Conservation (phyloP, 2,329 filamentous ascomycete species). For the Gliomastix tumulicola region DNA sequence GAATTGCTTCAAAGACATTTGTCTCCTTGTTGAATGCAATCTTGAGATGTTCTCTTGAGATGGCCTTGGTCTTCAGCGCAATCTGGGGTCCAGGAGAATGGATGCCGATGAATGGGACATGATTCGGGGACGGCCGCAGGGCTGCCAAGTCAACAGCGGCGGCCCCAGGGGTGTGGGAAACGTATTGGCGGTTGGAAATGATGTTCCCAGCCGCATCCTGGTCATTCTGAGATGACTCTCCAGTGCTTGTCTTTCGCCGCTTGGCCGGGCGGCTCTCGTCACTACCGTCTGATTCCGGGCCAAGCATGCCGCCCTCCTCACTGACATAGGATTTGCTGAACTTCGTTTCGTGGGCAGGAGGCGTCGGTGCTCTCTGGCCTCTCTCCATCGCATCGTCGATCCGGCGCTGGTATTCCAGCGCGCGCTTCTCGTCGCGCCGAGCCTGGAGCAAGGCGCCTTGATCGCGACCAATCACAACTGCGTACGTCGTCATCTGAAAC, state of each 20-base stretch:
- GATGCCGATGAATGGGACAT: slow-evolving; percentile 62
- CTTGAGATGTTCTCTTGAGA: slow-evolving; percentile 67
- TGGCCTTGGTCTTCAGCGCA: slow-evolving; percentile 59
- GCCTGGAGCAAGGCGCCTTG: slow-evolving; percentile 51
- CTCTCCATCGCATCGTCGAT: slow-evolving; percentile 37
- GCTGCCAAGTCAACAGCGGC: slow-evolving; percentile 52
- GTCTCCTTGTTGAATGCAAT: slow-evolving; percentile 62
- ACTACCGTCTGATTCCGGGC: slow-evolving; percentile 53
- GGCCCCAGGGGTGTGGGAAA: slow-evolving; percentile 52
- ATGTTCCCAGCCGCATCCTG: slow-evolving; percentile 37
- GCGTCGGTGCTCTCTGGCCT: slow-evolving; percentile 44
- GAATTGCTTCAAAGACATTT: slow-evolving; percentile 57
- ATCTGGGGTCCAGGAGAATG: slow-evolving; percentile 61
- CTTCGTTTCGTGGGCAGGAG: slow-evolving; percentile 43
- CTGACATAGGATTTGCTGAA: slow-evolving; percentile 62
- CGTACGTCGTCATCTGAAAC: slow-evolving; percentile 72
- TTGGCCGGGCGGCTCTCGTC: slow-evolving; percentile 39
- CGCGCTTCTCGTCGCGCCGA: slow-evolving; percentile 40
- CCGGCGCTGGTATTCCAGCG: slow-evolving; percentile 34
- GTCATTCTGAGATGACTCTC: slow-evolving; percentile 33
- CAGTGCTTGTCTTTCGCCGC: slow-evolving; percentile 37
- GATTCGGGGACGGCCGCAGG: slow-evolving; percentile 52
- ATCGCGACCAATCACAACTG: slow-evolving; percentile 67
- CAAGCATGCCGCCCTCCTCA: slow-evolving; percentile 63
- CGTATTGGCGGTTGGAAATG: slow-evolving; percentile 52